Evolutionary conservation across 1,284 basidiomycete species (phyloP).

Genomic region (Agaricales sp.): DNA sequence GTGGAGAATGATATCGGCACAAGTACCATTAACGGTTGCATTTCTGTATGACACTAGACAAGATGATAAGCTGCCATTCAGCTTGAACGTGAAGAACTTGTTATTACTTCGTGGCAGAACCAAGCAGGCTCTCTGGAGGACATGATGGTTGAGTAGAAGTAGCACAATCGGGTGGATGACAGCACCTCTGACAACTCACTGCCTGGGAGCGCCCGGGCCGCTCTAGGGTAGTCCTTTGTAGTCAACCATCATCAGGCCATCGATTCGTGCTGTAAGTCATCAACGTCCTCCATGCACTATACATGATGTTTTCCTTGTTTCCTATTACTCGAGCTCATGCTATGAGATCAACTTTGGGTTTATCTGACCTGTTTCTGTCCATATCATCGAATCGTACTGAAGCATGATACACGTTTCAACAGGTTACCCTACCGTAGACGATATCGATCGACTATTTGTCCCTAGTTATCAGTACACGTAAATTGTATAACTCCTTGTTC

Average conservation of each 20-base stretch:
- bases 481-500: no score
- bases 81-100: constrained; percentile 9
- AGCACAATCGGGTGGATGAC: neutral
- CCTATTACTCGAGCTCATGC: constrained; percentile 41
- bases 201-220: neutral
- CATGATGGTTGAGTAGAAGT: constrained; percentile 37
- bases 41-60: constrained; percentile 63
- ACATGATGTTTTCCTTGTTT: constrained; percentile 36
- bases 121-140: constrained; percentile 61
- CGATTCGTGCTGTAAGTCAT: neutral
- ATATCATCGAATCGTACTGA: no score
- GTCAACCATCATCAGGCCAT: constrained; percentile 2
- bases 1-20: constrained; percentile 7
- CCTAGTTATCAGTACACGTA: no score
- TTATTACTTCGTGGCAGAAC: constrained; percentile 64
- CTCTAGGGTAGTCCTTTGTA: neutral
- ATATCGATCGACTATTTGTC: no score
- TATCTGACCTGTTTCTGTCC: constrained; percentile 27
- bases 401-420: no score
- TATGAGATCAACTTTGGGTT: constrained; percentile 34
- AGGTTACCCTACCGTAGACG: no score
- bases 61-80: constrained; percentile 11
- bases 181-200: neutral
- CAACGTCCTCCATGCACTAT: constrained; percentile 10
- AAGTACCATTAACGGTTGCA: constrained; percentile 66